A percentile compares a stretch with the other conserved stretches of the same genome.
These are phyloP conservation scores for Carnegiea gigantea DNA, from an alignment of 179 eudicot genomes.

Conservation along the genomic window DNA sequence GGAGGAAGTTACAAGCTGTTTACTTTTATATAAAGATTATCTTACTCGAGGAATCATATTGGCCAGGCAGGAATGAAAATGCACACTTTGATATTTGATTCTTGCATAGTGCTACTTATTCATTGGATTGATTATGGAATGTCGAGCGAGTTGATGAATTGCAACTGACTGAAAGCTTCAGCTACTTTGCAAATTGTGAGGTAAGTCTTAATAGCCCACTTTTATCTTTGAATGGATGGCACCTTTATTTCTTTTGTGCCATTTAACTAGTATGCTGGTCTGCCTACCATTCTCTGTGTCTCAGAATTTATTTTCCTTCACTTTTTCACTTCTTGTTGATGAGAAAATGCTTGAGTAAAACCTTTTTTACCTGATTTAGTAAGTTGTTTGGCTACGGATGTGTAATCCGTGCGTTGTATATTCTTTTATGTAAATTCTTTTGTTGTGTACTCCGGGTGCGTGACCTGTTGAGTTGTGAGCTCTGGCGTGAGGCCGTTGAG, in stretches of 20 bases:
- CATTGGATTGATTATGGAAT: neutral
- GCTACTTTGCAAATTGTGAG: conserved; percentile 2
- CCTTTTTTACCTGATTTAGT: neutral
- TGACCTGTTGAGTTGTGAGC: too few species aligned
- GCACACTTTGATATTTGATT: neutral
- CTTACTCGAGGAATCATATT: conserved; percentile 6
- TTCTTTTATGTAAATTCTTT: too few species aligned
- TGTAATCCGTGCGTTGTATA: too few species aligned
- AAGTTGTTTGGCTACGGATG: too few species aligned
- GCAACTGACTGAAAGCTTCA: conserved; percentile 8
- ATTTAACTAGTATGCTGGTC: neutral
- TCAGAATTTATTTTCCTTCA: neutral
- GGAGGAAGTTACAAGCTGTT: conserved; percentile 1
- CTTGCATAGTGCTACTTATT: neutral
- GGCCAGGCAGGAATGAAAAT: conserved; percentile 10
- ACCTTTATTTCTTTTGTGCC: neutral
- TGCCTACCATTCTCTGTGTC: neutral
- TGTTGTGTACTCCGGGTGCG: too few species aligned
- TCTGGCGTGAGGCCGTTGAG: too few species aligned
- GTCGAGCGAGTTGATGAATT: neutral
- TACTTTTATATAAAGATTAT: neutral
- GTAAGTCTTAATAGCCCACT: neutral
- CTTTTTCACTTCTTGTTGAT: neutral
- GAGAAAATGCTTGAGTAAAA: neutral
- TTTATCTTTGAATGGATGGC: neutral